Evolutionary conservation across 2,329 filamentous ascomycete genomes (phyloP).

Genomic region (Alternaria triticina): DNA sequence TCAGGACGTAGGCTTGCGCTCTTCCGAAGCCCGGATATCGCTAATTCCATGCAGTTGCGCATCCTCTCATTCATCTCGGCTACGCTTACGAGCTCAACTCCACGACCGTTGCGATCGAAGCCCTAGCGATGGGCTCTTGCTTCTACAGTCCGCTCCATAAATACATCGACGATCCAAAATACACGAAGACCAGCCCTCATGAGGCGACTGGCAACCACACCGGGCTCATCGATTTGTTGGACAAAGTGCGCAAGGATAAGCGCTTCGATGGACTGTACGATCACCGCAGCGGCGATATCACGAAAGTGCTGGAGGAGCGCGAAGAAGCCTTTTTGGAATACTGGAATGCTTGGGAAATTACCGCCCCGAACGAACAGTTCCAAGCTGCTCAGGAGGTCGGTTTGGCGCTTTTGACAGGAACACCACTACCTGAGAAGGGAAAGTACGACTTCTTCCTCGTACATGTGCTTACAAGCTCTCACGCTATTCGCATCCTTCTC

Average conservation of each 20-base stretch:
- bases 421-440: slow-evolving; percentile 39
- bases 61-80: slow-evolving; percentile 93
- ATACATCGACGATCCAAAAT: slow-evolving; percentile 73
- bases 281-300: slow-evolving; percentile 68
- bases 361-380: slow-evolving; percentile 75
- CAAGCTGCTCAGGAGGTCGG: slow-evolving; percentile 68
- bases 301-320: slow-evolving; percentile 70
- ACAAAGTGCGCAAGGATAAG: slow-evolving; percentile 71
- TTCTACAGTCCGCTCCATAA: slow-evolving; percentile 65
- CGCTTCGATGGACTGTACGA: slow-evolving; percentile 72
- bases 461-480: slow-evolving; percentile 78
- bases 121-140: slow-evolving; percentile 71
- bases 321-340: slow-evolving; percentile 79
- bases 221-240: slow-evolving; percentile 73
- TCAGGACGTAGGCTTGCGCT: slow-evolving; percentile 69
- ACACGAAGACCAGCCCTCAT: slow-evolving; percentile 69
- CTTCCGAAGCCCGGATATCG: not conserved
- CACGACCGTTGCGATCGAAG: slow-evolving; percentile 87
- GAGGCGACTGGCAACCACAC: slow-evolving; percentile 49
- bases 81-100: slow-evolving; percentile 90
- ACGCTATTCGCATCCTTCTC: slow-evolving; percentile 85
- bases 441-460: slow-evolving; percentile 84
- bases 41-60: slow-evolving; percentile 67
- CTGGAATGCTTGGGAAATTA: slow-evolving; percentile 84
- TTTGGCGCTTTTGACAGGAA: slow-evolving; percentile 65